These are phyloP conservation scores for Neonectria neomacrospora DNA, from an alignment of 2,329 filamentous ascomycete genomes.

Conservation along the genomic window DNA sequence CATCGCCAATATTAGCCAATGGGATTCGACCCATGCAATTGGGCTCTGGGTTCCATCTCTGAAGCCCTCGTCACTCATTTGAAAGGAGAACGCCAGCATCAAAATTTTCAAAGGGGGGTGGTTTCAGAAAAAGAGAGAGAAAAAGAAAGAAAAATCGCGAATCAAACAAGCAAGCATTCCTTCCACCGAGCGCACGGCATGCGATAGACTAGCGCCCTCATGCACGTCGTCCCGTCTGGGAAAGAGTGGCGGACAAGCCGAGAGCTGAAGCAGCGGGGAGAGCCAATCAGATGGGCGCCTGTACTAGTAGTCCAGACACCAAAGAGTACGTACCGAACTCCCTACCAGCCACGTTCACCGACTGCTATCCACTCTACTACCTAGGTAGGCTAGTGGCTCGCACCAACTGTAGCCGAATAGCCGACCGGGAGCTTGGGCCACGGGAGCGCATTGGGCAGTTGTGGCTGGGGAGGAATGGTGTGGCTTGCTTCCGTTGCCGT, in stretches of 20 bases:
- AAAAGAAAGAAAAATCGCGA: not conserved
- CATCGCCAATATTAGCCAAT: not conserved
- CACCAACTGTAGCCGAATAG: no score
- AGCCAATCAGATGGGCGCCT: conserved; percentile 31
- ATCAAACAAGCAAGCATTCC: not conserved
- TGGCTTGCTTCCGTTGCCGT: not conserved
- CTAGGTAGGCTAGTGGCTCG: not conserved
- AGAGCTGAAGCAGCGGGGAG: conserved; percentile 40
- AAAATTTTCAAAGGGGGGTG: not conserved
- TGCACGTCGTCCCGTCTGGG: conserved; percentile 38
- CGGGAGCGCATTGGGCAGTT: not conserved
- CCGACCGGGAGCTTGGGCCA: conserved; percentile 42
- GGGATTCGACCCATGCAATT: not conserved
- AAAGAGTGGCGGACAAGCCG: conserved; percentile 43
- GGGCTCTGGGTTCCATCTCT: conserved; percentile 22
- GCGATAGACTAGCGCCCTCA: conserved; percentile 32
- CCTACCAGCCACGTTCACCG: no score
- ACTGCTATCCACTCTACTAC: no score
- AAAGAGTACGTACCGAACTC: not conserved
- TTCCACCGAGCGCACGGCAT: not conserved
- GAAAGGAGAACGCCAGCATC: conserved; percentile 1
- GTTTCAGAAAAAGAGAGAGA: not conserved
- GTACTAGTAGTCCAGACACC: no score
- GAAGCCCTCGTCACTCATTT: conserved; percentile 35
- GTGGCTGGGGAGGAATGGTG: not conserved